Conservation (phyloP, 192 early-diverging fungal genomes). For the Gamsiella multidivaricata region DNA sequence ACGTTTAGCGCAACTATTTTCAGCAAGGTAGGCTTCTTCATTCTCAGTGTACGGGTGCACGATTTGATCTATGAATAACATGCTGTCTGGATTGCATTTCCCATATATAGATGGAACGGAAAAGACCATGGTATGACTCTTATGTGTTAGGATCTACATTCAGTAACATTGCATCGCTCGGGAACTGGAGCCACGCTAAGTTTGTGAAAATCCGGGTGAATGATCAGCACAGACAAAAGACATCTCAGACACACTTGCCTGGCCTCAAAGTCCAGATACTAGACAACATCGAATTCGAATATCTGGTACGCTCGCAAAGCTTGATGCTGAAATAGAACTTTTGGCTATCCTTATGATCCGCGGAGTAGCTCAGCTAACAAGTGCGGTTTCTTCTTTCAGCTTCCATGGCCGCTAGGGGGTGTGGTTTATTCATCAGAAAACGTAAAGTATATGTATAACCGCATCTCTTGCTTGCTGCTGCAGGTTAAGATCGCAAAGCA, state of each 20-base stretch:
- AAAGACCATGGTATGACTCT: slow-evolving; percentile 30
- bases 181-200: slow-evolving; percentile 28
- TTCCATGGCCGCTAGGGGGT: slow-evolving; percentile 43
- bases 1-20: slow-evolving; percentile 22
- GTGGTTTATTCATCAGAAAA: slow-evolving; percentile 26
- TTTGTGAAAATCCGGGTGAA: slow-evolving; percentile 32
- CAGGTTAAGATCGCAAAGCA: slow-evolving; percentile 41
- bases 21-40: slow-evolving; percentile 21
- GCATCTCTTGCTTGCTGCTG: slow-evolving; percentile 35
- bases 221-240: not conserved
- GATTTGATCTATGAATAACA: too few species aligned
- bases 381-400: not conserved
- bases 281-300: slow-evolving; percentile 42
- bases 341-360: not conserved
- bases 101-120: slow-evolving; percentile 20
- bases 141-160: slow-evolving; percentile 39
- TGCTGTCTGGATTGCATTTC: not conserved
- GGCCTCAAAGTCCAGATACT: slow-evolving; percentile 3
- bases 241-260: not conserved
- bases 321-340: not conserved
- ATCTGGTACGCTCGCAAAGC: slow-evolving; percentile 45
- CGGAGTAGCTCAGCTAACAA: not conserved
- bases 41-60: not conserved
- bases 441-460: slow-evolving; percentile 36
- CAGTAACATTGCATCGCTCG: slow-evolving; percentile 10